These are phyloP conservation scores for Thalassiosira ordinaria DNA, from an alignment of 352 stramenopile genomes.

Conservation along the genomic window DNA sequence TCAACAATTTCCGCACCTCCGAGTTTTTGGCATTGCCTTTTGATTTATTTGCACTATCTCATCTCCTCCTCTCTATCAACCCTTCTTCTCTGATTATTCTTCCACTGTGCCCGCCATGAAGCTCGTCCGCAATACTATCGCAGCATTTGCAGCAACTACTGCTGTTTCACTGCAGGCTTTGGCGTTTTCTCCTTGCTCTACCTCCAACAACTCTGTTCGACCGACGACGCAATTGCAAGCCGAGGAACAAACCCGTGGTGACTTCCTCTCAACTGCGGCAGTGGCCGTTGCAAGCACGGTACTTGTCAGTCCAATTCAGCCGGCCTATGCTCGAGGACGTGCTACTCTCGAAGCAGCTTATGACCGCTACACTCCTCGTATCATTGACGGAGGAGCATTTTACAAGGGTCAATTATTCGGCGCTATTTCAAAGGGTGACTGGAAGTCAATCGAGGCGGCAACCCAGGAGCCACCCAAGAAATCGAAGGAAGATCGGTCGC, in stretches of 20 bases:
- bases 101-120: not conserved
- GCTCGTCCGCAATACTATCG: conserved; percentile 11
- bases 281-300: conserved; percentile 8
- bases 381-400: conserved; percentile 74
- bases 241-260: conserved; percentile 20
- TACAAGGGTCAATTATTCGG: conserved; percentile 67
- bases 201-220: not conserved
- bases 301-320: conserved; percentile 26
- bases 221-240: conserved; percentile 14
- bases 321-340: conserved; percentile 63
- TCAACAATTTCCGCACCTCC: too few relatives aligned
- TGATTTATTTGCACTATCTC: too few relatives aligned
- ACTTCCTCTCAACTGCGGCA: conserved; percentile 38
- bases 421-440: conserved; percentile 71
- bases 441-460: conserved; percentile 60
- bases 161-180: not conserved
- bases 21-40: too few relatives aligned
- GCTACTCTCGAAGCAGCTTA: conserved; percentile 77
- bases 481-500: conserved; percentile 69
- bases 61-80: too few relatives aligned
- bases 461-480: conserved; percentile 74
- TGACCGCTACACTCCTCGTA: conserved; percentile 75
- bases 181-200: conserved; percentile 11
- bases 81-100: too few relatives aligned
- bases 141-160: conserved; percentile 1